Percentiles rank a stretch among this genome's conserved stretches.
Conservation (phyloP, 129 eudicot genomes). For the Gnaphalium uliginosum region DNA sequence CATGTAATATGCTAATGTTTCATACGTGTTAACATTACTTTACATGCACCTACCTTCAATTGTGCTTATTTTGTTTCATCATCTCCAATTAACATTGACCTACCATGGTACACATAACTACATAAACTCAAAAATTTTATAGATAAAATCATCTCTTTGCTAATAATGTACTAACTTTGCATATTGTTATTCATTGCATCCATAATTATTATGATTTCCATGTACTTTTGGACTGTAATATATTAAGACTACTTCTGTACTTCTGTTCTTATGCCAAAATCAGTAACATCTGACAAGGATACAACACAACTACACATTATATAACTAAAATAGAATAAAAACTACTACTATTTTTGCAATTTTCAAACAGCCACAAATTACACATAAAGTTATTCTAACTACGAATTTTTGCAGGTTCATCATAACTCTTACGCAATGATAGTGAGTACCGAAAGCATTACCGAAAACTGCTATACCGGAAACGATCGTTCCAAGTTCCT, state of each 20-base stretch:
- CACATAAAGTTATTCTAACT: background rate
- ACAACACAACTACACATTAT: background rate
- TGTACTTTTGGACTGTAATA: background rate
- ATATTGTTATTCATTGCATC: no score
- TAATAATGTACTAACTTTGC: no score
- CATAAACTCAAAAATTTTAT: no score
- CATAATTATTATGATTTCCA: background rate
- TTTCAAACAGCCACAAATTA: background rate
- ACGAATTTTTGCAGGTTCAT: conserved; percentile 36
- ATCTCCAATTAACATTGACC: background rate
- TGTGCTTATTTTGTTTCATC: background rate
- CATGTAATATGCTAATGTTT: no score
- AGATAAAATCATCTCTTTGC: no score
- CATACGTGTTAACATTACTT: background rate
- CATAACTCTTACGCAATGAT: conserved; percentile 52
- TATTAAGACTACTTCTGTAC: background rate
- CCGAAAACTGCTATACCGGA: conserved; percentile 44
- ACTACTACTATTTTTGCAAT: no score
- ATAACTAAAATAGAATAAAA: no score
- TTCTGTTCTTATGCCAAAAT: background rate
- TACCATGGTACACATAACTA: no score
- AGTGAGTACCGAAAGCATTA: conserved; percentile 54
- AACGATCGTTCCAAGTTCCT: conserved; percentile 41
- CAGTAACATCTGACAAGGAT: background rate
- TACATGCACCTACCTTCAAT: no score